Evolutionary conservation across 176 grass and related monocot species (phyloP).

Genomic region (Oryza glumipatula): DNA sequence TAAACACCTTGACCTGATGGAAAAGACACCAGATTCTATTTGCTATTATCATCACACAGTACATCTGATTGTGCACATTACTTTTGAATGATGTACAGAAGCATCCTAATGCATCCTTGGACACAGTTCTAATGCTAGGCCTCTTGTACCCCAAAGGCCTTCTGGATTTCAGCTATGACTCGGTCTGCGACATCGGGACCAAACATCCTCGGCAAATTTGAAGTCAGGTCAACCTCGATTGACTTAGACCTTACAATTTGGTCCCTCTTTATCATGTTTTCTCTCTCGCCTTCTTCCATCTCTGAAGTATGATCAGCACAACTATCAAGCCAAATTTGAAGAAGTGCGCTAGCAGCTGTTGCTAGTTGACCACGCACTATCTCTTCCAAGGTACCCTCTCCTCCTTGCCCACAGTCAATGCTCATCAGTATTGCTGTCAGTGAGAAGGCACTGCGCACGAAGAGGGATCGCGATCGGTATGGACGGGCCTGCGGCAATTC

Average conservation of each 20-base stretch:
- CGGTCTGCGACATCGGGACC: constrained; percentile 51
- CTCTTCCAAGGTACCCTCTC: constrained; percentile 58
- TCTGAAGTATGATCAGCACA: constrained; percentile 41
- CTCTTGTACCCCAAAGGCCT: constrained; percentile 60
- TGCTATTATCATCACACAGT: background rate
- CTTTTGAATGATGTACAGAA: background rate
- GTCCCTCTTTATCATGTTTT: constrained; percentile 60
- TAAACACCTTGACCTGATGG: background rate
- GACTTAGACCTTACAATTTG: constrained; percentile 55
- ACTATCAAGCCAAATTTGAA: constrained; percentile 63
- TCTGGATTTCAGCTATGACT: constrained; percentile 63
- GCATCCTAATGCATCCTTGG: background rate
- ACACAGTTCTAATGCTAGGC: constrained; percentile 29
- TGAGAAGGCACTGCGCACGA: constrained; percentile 62
- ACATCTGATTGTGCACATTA: background rate
- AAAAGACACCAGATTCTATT: background rate
- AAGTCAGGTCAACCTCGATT: constrained; percentile 71
- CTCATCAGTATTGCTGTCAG: constrained; percentile 60
- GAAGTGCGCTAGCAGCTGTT: constrained; percentile 37
- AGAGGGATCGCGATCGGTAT: constrained; percentile 72
- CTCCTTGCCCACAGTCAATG: constrained; percentile 67
- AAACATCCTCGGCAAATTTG: constrained; percentile 75
- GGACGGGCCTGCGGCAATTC: constrained; percentile 52
- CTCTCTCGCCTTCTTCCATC: constrained; percentile 47
- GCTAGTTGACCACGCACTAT: constrained; percentile 45